Conservation (phyloP, 73 alveolate species). For the Blepharisma stoltei region DNA sequence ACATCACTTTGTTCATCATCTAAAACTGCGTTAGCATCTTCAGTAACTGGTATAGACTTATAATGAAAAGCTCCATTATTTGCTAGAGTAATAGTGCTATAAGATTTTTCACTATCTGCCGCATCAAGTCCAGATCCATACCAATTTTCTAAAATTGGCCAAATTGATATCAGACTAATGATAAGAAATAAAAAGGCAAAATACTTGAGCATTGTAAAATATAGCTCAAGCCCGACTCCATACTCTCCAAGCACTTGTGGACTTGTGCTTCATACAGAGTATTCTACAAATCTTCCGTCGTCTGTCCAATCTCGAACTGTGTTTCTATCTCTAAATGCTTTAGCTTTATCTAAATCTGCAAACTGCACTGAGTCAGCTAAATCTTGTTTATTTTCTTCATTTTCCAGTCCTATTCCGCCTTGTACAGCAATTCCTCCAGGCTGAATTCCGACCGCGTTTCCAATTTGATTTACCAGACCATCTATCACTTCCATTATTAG, state of each 20-base stretch:
- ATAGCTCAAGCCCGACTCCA: slow-evolving; percentile 20
- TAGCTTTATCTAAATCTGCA: slow-evolving; percentile 7
- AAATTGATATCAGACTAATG: not conserved
- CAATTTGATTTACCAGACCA: too few species aligned
- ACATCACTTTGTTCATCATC: not conserved
- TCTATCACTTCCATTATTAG: too few species aligned
- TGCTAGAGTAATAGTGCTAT: slow-evolving; percentile 17
- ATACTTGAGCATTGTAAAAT: not conserved
- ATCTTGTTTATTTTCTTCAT: too few species aligned
- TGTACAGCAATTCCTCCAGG: too few species aligned
- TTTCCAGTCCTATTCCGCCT: too few species aligned
- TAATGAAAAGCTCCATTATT: not conserved
- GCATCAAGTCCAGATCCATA: not conserved
- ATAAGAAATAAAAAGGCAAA: not conserved
- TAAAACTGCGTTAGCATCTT: not conserved
- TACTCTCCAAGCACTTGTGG: slow-evolving; percentile 12
- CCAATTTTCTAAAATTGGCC: slow-evolving; percentile 8
- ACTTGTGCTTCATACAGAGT: not conserved
- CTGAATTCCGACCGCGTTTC: too few species aligned
- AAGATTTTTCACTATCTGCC: not conserved
- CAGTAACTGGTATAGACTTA: too few species aligned
- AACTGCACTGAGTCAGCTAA: too few species aligned
- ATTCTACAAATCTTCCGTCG: slow-evolving; percentile 9
- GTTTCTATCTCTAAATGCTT: not conserved
- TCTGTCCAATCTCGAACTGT: not conserved